phyloP scores from a whole-genome alignment of 106 monocot species.

The Ottelia alismoides region DNA sequence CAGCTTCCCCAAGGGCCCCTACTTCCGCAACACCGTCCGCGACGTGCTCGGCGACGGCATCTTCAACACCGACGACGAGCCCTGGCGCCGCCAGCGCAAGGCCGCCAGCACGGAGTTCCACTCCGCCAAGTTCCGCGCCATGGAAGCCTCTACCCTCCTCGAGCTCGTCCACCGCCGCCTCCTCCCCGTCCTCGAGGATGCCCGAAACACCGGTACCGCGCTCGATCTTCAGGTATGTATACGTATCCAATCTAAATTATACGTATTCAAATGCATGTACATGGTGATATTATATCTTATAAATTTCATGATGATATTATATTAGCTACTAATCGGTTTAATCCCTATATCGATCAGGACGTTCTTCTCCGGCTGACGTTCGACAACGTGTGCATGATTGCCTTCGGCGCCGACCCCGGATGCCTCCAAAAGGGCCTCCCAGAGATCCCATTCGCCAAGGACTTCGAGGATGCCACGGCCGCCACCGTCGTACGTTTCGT shows the following conservation, averaged over 20 bases:
- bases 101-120: constrained; percentile 77
- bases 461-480: constrained; percentile 91
- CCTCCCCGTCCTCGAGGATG: constrained; percentile 43
- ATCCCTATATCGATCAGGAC: too few species aligned
- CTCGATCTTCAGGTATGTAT: constrained; percentile 74
- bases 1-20: constrained; percentile 71
- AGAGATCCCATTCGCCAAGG: constrained; percentile 71
- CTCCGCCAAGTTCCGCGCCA: constrained; percentile 57
- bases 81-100: constrained; percentile 65
- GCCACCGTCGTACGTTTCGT: constrained; percentile 71
- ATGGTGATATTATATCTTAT: too few species aligned
- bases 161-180: constrained; percentile 72
- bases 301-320: too few species aligned
- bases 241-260: too few species aligned
- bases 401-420: constrained; percentile 89
- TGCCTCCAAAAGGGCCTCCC: constrained; percentile 68
- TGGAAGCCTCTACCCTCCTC: constrained; percentile 43
- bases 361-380: constrained; percentile 87
- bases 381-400: constrained; percentile 97
- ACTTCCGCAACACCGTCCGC: constrained; percentile 46
- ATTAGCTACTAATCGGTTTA: too few species aligned
- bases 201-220: background rate
- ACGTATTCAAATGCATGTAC: too few species aligned
- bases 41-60: constrained; percentile 77
- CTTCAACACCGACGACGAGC: constrained; percentile 71